phyloP scores from a whole-genome alignment of 768 basidiomycete species.

The Amanita rubescens region DNA sequence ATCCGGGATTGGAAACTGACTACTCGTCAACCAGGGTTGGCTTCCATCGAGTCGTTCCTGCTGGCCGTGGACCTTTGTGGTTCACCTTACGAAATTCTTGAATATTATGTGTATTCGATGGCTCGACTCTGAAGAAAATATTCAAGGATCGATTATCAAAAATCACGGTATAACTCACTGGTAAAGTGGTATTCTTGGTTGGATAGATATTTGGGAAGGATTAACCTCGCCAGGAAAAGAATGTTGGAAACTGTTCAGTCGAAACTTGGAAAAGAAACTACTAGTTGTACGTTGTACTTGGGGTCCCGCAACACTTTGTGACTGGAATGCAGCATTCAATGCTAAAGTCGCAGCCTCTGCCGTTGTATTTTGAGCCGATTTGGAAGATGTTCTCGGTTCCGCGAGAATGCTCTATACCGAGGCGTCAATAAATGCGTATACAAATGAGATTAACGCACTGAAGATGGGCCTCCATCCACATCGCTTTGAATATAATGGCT shows the following conservation, averaged over 20 bases:
- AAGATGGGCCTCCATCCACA: neutral
- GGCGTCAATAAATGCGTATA: neutral
- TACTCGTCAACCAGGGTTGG: neutral
- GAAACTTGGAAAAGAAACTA: no score
- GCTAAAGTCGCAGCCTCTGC: neutral
- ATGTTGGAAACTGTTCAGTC: neutral
- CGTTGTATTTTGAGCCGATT: neutral
- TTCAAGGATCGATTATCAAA: neutral
- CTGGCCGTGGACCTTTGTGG: neutral
- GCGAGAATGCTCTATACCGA: neutral
- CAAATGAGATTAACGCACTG: neutral
- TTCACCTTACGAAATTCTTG: neutral
- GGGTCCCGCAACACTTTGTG: neutral
- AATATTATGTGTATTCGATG: neutral
- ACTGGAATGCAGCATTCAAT: constrained; percentile 2
- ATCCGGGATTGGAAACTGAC: neutral
- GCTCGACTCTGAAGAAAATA: neutral
- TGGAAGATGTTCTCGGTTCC: neutral
- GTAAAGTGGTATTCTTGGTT: neutral
- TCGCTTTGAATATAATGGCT: neutral
- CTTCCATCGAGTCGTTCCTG: neutral
- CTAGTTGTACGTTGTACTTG: neutral
- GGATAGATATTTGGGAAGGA: neutral
- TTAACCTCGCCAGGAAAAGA: neutral
- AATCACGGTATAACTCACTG: neutral